Conservation (phyloP, 1,139 yeast genomes). For the Protomyces macrosporus region DNA sequence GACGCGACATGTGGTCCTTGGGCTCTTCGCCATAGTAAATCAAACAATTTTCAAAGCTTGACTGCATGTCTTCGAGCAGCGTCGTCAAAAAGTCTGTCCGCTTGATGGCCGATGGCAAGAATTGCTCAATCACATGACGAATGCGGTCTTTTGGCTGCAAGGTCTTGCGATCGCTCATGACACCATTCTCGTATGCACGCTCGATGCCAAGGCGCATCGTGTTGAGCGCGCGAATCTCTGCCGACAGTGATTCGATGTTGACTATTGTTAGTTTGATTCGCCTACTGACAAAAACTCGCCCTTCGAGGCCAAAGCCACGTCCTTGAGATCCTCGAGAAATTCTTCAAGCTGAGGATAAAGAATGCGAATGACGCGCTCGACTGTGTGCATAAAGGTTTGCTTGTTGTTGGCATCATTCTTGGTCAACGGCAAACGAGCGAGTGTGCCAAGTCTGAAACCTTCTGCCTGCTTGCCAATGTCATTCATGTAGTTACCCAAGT, state of each 20-base stretch:
- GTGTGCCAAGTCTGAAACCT: conserved; percentile 78
- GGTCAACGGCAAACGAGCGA: conserved; percentile 76
- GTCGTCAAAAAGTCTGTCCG: conserved; percentile 54
- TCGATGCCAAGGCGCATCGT: conserved; percentile 32
- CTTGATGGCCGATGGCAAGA: conserved; percentile 53
- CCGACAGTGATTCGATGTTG: conserved; percentile 13
- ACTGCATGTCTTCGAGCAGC: conserved; percentile 53
- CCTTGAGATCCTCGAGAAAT: conserved; percentile 69
- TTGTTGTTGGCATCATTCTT: conserved; percentile 72
- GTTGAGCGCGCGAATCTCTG: conserved; percentile 6
- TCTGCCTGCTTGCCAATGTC: conserved; percentile 70
- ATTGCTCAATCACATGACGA: conserved; percentile 51
- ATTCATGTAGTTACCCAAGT: conserved; percentile 92
- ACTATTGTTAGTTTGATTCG: not conserved
- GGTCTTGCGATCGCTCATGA: conserved; percentile 58
- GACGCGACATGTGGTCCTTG: conserved; percentile 54
- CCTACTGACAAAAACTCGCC: conserved; percentile 36
- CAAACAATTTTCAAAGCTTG: conserved; percentile 60
- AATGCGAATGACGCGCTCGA: conserved; percentile 71
- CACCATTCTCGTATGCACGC: conserved; percentile 61
- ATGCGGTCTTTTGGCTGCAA: conserved; percentile 78
- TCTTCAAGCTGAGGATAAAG: conserved; percentile 71
- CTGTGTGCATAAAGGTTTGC: conserved; percentile 76
- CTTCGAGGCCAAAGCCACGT: conserved; percentile 63
- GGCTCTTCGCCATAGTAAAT: conserved; percentile 77